A percentile compares a stretch with the other conserved stretches of the same genome.
Conservation (phyloP, 2,329 filamentous ascomycete genomes). For the Fusarium haematococcum region DNA sequence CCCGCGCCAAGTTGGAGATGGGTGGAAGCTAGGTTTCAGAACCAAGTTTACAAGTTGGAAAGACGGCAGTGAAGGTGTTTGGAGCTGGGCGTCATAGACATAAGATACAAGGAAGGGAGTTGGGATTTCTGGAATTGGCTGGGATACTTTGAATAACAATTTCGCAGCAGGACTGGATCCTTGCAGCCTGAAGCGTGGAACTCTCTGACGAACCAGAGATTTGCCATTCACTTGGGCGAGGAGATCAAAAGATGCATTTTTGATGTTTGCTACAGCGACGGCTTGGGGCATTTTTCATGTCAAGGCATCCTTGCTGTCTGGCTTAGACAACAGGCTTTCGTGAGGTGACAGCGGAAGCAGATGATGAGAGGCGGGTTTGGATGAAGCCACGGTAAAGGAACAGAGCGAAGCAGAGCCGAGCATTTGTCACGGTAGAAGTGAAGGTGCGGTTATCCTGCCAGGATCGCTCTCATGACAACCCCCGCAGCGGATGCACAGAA, state of each 20-base stretch:
- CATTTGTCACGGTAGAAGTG: background rate
- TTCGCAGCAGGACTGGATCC: background rate
- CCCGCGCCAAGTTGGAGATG: slow-evolving; percentile 23
- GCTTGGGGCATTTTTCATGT: background rate
- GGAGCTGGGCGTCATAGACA: slow-evolving; percentile 27
- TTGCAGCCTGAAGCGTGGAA: background rate
- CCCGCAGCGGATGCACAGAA: slow-evolving; percentile 16
- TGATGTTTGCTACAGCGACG: background rate
- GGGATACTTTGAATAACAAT: background rate
- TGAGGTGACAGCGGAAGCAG: background rate
- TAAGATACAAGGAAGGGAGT: slow-evolving; percentile 1
- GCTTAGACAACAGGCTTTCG: background rate
- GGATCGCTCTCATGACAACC: slow-evolving; percentile 20
- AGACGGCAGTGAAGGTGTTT: slow-evolving; percentile 12
- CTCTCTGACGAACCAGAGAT: slow-evolving; percentile 18
- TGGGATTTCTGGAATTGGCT: background rate
- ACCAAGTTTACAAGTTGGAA: slow-evolving; percentile 37
- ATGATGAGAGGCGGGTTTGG: background rate
- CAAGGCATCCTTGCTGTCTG: slow-evolving; percentile 20
- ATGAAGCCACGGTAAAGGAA: background rate
- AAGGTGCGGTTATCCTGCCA: background rate
- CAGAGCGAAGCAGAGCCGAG: background rate
- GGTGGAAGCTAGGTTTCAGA: slow-evolving; percentile 32
- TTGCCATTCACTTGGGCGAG: slow-evolving; percentile 10
- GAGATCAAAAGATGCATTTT: slow-evolving; percentile 29